These are phyloP conservation scores for Nicotiana paniculata DNA, from an alignment of 257 asterid species.

Conservation along the genomic window DNA sequence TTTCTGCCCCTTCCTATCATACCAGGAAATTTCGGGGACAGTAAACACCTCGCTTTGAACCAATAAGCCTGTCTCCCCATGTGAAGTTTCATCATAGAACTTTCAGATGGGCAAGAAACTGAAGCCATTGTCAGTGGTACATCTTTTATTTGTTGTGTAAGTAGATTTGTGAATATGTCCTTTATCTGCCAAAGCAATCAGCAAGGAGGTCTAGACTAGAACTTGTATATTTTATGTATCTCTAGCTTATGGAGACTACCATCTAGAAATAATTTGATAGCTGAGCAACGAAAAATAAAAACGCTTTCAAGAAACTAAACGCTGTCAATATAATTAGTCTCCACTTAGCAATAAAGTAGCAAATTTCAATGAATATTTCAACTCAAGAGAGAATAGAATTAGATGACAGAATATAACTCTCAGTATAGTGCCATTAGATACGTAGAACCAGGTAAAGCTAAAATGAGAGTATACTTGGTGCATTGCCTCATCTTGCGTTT, in stretches of 20 bases:
- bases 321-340: neutral
- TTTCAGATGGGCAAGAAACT: neutral
- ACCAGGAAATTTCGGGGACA: neutral
- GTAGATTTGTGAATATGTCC: neutral
- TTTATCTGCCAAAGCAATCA: neutral
- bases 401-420: neutral
- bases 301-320: neutral
- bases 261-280: neutral
- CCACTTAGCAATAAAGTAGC: neutral
- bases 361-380: neutral
- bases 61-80: neutral
- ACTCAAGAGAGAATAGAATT: neutral
- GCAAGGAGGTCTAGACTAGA: neutral
- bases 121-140: neutral
- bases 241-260: neutral
- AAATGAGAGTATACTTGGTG: neutral
- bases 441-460: neutral
- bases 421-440: neutral
- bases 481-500: neutral
- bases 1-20: neutral
- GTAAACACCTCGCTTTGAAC: neutral
- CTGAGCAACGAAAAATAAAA: neutral
- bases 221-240: neutral
- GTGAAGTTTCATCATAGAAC: neutral
- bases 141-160: neutral